Conservation (phyloP, 208 protist species). For the Porcisia hertigi region DNA sequence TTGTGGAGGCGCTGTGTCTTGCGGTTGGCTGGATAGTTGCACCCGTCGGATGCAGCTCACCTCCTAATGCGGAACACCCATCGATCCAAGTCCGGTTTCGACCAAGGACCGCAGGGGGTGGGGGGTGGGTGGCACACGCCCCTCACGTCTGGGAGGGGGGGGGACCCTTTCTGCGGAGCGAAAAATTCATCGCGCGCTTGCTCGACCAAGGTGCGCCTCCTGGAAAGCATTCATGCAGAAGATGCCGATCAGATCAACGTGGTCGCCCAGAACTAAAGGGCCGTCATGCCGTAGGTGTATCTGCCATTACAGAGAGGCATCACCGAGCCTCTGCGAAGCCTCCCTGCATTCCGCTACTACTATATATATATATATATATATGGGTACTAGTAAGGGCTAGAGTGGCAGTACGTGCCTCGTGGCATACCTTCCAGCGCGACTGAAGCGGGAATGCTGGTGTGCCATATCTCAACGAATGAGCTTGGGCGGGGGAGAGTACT, state of each 20-base stretch:
- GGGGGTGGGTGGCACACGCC: no score
- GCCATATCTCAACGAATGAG: background rate
- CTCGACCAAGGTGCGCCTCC: background rate
- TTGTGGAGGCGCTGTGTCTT: conserved; percentile 21
- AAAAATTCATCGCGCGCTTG: background rate
- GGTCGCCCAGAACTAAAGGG: no score
- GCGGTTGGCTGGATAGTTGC: conserved; percentile 26
- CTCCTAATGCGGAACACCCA: conserved; percentile 9
- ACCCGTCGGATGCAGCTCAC: conserved; percentile 1
- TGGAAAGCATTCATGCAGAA: conserved; percentile 2
- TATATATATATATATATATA: background rate
- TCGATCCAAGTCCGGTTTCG: background rate
- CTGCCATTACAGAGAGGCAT: conserved; percentile 4
- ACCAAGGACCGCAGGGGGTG: no score
- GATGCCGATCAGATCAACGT: background rate
- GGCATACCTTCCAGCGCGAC: background rate
- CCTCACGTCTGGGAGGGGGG: no score
- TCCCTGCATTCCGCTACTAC: background rate
- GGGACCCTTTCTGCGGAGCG: background rate
- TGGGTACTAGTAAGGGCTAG: conserved; percentile 8
- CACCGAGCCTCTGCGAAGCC: conserved; percentile 25
- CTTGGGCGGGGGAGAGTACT: background rate
- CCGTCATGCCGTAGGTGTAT: background rate
- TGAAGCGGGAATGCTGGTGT: background rate
- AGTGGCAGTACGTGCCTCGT: conserved; percentile 2